phyloP scores from a whole-genome alignment of 2,329 filamentous ascomycete species.

The Ophiosphaerella korrae region DNA sequence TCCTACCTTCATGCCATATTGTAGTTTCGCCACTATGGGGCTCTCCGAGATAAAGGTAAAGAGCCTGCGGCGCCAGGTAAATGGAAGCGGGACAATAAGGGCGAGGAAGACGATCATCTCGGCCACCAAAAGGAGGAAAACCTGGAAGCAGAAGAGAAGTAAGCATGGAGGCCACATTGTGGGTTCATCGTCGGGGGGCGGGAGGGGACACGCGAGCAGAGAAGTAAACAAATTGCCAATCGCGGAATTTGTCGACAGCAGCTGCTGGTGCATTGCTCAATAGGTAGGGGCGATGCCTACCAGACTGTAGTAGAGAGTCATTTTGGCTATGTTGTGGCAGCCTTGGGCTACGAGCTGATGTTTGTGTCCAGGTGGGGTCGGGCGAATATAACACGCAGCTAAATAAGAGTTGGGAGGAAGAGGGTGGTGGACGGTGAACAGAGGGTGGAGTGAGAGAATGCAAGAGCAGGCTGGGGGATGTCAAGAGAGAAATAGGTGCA shows the following conservation, averaged over 20 bases:
- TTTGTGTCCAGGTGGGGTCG: constrained; percentile 32
- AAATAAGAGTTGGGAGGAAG: neutral
- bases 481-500: constrained; percentile 5
- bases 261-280: neutral
- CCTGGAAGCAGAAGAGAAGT: constrained; percentile 57
- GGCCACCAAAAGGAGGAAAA: constrained; percentile 79
- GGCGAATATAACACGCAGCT: constrained; percentile 5
- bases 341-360: constrained; percentile 16
- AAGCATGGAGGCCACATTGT: constrained; percentile 30
- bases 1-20: constrained; percentile 88
- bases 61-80: constrained; percentile 80
- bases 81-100: constrained; percentile 85
- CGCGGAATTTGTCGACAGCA: constrained; percentile 4
- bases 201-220: constrained; percentile 11
- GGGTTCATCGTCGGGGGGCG: neutral
- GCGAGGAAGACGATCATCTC: constrained; percentile 84
- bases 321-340: constrained; percentile 52
- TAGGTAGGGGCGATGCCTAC: constrained; percentile 51
- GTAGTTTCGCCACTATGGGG: constrained; percentile 82
- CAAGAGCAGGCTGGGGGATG: constrained; percentile 12
- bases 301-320: constrained; percentile 73
- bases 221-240: constrained; percentile 1
- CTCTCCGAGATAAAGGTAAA: constrained; percentile 97
- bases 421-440: neutral
- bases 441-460: constrained; percentile 4